Evolutionary conservation across 768 basidiomycete species (phyloP), one percentile per base, ranked within the genome.

Genomic region (Albatrellus ellisii): DNA sequence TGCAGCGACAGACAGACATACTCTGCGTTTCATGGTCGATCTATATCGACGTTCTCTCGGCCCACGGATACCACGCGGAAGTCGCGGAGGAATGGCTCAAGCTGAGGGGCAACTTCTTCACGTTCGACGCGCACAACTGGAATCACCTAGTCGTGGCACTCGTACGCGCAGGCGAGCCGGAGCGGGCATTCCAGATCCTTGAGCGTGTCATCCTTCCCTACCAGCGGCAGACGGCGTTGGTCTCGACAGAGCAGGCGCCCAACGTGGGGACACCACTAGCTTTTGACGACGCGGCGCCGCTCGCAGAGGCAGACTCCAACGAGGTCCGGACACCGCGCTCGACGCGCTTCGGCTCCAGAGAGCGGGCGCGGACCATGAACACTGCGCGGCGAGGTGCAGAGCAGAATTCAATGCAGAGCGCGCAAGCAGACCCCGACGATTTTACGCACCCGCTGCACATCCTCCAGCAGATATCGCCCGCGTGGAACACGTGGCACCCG

Each of bases 51-150:
- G 69, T 74, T 4, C 62, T 92, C 39, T 84, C 87, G 2, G 59
- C 63, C 3, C 70, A 69, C 0, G 81, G 79, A 2, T 54, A 63
- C 27, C 80, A 90, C 50, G 47, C 54, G 6, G 71, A 77, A 45
- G 68, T 92, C 34, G 70, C 77, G 12, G 53, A 56, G 3, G 64
- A 70, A 0, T 97, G 94, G 91, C 62, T 64, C n/a, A 56, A 63
- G 24, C 68, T 86, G 38, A 70, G 72, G 46, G 49, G 58, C 9
- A 59, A 65, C 8, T 85, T 86, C 2, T 82, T 92, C 51, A 67
- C 67, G 10, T 88, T 90, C 56, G 87, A 92, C 56, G 71, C 83
- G 10, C 77, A 83, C 52, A 97, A 95, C 57, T 98, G 89, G 85
- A 95, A 94, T 53, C 77, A 86, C 52, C 68, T 95, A 21, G 70